Evolutionary conservation across 805 yeast species (phyloP), one percentile per base, ranked within the genome.

Genomic region (Yamadazyma sp.): DNA sequence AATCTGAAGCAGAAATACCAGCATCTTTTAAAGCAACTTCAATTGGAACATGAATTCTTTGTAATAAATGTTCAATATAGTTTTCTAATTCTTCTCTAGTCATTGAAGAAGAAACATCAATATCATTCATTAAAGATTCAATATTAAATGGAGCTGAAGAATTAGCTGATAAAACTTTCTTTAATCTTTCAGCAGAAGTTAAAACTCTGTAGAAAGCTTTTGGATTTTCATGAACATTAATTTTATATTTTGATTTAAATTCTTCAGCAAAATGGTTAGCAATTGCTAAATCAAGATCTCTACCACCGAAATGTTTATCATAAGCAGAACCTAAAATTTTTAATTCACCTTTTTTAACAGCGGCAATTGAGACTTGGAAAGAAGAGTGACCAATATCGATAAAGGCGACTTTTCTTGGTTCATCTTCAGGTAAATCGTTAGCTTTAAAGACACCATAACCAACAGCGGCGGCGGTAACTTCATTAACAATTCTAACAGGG

Each of bases 371-470:
- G 48, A 94, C 94, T 48, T 93, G 86, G 75, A 79, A 91, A 33
- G 95, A 79, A 28, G 98, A 87, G 75, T 93, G 95, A 53, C 99
- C 99, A 65, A 94, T 86, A 66, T 93, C 99, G 42, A 93, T 81
- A 55, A 93, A 86, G 33, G 95, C 97, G 52, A 93, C 84, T 56
- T 77, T 83, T 71, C 84, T 82, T 57, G 89, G 82, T 64, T 82
- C 84, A 54, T 86, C 95, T 65, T 88, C 98, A 55, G 98, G 96
- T 55, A 93, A 76, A 59, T 91, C 97, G 48, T 85, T 77, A 27
- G 67, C 69, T 78, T 93, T 89, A 83, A 93, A 93, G 43, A 93
- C 96, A 75, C 98, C 98, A 73, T 93, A 94, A 53, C 97, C 94
- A 48, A 93, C 96, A 55, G 97, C 98, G 43, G 98, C 98, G 43